phyloP scores from a whole-genome alignment of 2,329 filamentous ascomycete genomes.

The Sporothrix euskadiensis region DNA sequence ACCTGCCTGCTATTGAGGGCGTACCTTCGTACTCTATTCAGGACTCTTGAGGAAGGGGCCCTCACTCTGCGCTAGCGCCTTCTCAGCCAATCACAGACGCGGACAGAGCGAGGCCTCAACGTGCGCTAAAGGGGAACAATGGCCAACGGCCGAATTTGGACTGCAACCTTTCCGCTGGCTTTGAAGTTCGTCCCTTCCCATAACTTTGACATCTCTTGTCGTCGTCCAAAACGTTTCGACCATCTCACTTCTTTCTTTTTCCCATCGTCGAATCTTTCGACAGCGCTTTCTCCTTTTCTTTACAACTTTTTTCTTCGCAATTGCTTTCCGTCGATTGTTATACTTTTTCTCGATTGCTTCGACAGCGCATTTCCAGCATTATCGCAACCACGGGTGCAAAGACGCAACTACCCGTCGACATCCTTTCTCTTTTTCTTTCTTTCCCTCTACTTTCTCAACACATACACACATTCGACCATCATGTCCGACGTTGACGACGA shows the following conservation, averaged over 20 bases:
- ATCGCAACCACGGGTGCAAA: neutral
- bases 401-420: neutral
- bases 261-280: neutral
- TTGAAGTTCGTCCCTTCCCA: neutral
- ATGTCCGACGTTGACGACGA: constrained; percentile 95
- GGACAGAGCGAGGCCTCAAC: constrained; percentile 11
- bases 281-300: neutral
- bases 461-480: constrained; percentile 23
- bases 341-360: neutral
- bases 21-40: neutral
- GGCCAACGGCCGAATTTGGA: constrained; percentile 17
- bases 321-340: too few species aligned
- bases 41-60: neutral
- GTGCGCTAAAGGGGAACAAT: neutral
- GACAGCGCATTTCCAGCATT: neutral
- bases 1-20: neutral
- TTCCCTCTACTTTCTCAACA: neutral
- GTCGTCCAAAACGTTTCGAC: neutral
- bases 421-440: neutral
- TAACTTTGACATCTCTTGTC: neutral
- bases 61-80: neutral
- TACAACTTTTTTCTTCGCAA: neutral
- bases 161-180: neutral
- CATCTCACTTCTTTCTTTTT: neutral
- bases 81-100: neutral